Base-by-base conservation (phyloP, 2,329 filamentous ascomycete species). In the Nannizzia gypsea region DNA sequence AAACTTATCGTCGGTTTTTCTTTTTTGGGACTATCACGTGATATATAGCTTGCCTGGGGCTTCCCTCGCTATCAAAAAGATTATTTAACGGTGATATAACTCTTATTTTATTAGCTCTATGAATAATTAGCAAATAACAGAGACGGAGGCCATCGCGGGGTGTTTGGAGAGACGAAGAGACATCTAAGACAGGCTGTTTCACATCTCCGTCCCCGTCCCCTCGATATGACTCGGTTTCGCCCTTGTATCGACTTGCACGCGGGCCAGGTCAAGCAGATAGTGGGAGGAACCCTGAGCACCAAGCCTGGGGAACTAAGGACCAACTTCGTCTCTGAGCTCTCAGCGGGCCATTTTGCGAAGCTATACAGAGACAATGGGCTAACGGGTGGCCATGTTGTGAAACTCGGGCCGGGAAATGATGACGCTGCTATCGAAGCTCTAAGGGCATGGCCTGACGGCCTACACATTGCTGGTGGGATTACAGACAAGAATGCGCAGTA, bases 221-320 rank as follows among this genome's bases (percentile, higher is more conserved):
- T 15, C 55, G 58, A 50, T 48, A 96, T 99, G 93, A 97, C 93
- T 2, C 85, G 86, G 67, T 99, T 99, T 71, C 82, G 93, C 42
- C 93, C 93, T 20, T 99, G 93, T 71, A 97, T 99, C 74, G 93
- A 99, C 76, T 83, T 99, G 58, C 93, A 99, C 74, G 87, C 91
- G n/a, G 93, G 93, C 13, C 87, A 92, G 71, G 93, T 99, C 62
- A 99, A 99, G 78, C 93, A 99, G 74, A 99, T 99, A 67, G 91
- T 99, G 44, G 93, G 93, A 66, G 92, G 93, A 62, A 97, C 93
- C 1, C 82, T 99, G 63, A 87, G 87, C 75, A 82, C 82, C 70
- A 73, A 80, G 6, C 82, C 82, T 1, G 72, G 80, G 5, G 79
- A 82, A 60, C 81, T 97, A 60, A 87, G 90, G 76, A 97, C 92